phyloP scores from a whole-genome alignment of 768 basidiomycete species.

The Tephrocybe sp. region DNA sequence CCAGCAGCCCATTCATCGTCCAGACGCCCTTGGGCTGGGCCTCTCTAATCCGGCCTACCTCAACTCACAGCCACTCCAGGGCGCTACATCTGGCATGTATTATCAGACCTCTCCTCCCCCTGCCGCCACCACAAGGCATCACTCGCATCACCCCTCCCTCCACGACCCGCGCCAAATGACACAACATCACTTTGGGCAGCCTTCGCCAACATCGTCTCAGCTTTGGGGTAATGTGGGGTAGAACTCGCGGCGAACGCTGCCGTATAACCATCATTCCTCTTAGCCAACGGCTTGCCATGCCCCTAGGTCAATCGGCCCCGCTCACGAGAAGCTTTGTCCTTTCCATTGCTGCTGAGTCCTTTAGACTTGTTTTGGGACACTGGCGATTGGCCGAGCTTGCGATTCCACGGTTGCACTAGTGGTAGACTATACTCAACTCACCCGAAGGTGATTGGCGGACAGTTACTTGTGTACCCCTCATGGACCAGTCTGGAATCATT shows the following conservation, averaged over 20 bases:
- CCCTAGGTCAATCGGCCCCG: background rate
- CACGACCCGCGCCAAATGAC: slow-evolving; percentile 26
- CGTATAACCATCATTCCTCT: background rate
- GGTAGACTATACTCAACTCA: background rate
- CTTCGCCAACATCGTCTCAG: slow-evolving; percentile 22
- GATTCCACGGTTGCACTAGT: background rate
- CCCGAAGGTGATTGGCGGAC: slow-evolving; percentile 3
- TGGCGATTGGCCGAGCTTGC: slow-evolving; percentile 4
- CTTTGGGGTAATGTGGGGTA: slow-evolving; percentile 35
- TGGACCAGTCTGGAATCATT: slow-evolving; percentile 11
- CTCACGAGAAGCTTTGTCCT: slow-evolving; percentile 6
- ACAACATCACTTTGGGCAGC: slow-evolving; percentile 26
- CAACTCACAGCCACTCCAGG: slow-evolving; percentile 11
- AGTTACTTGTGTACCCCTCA: slow-evolving; percentile 1
- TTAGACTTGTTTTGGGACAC: background rate
- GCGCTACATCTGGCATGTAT: slow-evolving; percentile 14
- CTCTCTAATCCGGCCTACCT: slow-evolving; percentile 17
- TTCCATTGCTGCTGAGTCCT: background rate
- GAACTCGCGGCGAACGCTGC: slow-evolving; percentile 1
- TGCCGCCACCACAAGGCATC: slow-evolving; percentile 16
- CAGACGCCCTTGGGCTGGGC: slow-evolving; percentile 19
- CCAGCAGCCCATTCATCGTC: slow-evolving; percentile 24
- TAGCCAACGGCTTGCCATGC: slow-evolving; percentile 5
- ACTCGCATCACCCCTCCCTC: slow-evolving; percentile 28
- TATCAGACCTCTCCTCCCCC: slow-evolving; percentile 16